Base-by-base conservation (phyloP, 1,284 basidiomycete genomes). In the Ceratobasidium sp. region DNA sequence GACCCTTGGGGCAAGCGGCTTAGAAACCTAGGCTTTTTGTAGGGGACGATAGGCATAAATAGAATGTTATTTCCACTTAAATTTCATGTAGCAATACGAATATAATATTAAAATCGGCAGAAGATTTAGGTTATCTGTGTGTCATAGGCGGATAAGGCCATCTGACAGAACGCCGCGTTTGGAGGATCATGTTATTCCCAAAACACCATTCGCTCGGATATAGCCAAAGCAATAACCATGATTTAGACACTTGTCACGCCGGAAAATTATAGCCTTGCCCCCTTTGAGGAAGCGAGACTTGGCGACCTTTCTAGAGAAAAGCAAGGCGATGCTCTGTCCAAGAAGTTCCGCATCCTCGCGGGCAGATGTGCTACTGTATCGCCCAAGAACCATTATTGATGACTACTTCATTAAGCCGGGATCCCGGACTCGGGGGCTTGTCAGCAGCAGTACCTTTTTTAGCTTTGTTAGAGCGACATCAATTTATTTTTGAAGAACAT, bases 271-370 rank as follows among this genome's bases (percentile, higher is more conserved):
- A 49, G 4, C n/a, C 63, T 21, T 23, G 52, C 63, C 63, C 52
- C 47, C 63, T 41, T 66, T 66, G 18, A 66, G 63, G 38, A 66
- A 66, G 38, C 63, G 63, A 23, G 63, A 52, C 49, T 35, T 50
- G 47, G 63, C 49, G 8, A 66, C 49, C 52, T n/a, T 32, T 8
- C 49, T 26, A 11, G 63, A 66, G 23, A 52, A 66, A 6, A 47
- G 49, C 28, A 66, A 38, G 11, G 18, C 2, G 23, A 66, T 66
- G 32, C 49, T 66, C 63, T 66, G 28, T 38, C 63, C 63, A 5
- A 66, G 49, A 21, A 66, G 63, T 18, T 52, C 38, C 18, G 47
- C 46, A 41, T 66, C 63, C 43, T 52, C 63, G 23, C 26, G 30
- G 35, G 47, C 47, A 9, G 23, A 2, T 23, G 8, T 21, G 38